These are phyloP conservation scores for Neurospora cerealis DNA, from an alignment of 495 filamentous ascomycete genomes.

Conservation along the genomic window DNA sequence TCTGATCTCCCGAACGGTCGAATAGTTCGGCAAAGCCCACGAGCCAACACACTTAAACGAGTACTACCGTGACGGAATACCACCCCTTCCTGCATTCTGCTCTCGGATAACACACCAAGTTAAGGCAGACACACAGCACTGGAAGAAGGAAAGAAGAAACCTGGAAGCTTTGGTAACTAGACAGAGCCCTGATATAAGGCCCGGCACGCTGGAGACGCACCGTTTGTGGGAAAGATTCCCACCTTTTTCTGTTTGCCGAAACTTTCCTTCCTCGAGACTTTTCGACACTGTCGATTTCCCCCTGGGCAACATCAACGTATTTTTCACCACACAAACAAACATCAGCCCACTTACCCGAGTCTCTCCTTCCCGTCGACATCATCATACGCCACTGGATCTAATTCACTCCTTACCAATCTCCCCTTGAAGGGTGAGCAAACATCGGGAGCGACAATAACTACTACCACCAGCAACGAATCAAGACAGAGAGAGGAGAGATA, in stretches of 20 bases:
- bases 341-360: background rate
- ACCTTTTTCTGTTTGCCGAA: background rate
- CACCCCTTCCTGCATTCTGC: background rate
- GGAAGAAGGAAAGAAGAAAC: background rate
- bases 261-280: background rate
- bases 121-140: background rate
- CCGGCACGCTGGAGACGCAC: background rate
- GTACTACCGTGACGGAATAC: background rate
- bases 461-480: background rate
- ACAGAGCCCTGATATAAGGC: background rate
- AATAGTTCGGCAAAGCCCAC: background rate
- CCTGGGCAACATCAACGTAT: background rate
- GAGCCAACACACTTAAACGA: background rate
- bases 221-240: background rate
- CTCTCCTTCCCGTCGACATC: background rate
- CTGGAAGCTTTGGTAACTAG: background rate
- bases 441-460: background rate
- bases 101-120: background rate
- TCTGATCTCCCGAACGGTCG: background rate
- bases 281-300: background rate
- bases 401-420: background rate
- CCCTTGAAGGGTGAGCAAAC: background rate
- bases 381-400: background rate
- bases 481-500: background rate
- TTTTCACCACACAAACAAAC: background rate